Evolutionary conservation across 108 stramenopile species (phyloP), one percentile per base, ranked within the genome.

Genomic region (Skeletonema costatum): DNA sequence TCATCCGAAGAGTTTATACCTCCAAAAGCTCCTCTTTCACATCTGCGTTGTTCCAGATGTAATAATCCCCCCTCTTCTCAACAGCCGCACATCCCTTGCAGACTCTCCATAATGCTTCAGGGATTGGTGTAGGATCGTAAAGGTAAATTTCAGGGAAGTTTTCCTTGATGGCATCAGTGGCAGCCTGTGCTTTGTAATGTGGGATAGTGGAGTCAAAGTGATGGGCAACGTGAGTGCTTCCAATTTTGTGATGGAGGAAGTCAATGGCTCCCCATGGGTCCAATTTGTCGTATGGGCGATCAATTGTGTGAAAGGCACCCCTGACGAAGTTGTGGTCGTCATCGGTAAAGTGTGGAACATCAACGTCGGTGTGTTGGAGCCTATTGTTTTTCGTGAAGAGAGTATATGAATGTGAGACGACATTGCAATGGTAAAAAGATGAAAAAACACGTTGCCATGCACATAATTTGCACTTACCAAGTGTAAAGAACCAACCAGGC

Each of bases 401-500:
- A 14, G 25, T 0, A 25, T 25, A 68, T 59, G 12, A 50, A 68
- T 31, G 19, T 59, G 17, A 53, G 56, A 60, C 16, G n/a, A 31
- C 2, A 60, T 21, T 29, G 1, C 58, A 51, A 9, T n/a, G 31
- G 2, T 21, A 21, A 13, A 19, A 19, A 25, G 25, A 25, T 25
- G 25, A 25, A 56, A 56, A 10, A 25, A 9, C 0, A 25, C 25
- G 29, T 25, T 56, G 50, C 50, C 5, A 1, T 25, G 53, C 6
- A n/a, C 10, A 4, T 25, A 25, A 25, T 4, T 56, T 25, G 25
- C 2, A 77, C 87, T 73, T 74, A 89, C 96, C 94, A 99, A 21
- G 99, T 99, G 89, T 98, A 98, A n/a, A 97, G 86, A 19, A 98
- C 97, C 87, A 99, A 91, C 92, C 97, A 96, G 29, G 89, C 87